phyloP scores from a whole-genome alignment of 2,329 filamentous ascomycete genomes.

The Fusarium sp. region DNA sequence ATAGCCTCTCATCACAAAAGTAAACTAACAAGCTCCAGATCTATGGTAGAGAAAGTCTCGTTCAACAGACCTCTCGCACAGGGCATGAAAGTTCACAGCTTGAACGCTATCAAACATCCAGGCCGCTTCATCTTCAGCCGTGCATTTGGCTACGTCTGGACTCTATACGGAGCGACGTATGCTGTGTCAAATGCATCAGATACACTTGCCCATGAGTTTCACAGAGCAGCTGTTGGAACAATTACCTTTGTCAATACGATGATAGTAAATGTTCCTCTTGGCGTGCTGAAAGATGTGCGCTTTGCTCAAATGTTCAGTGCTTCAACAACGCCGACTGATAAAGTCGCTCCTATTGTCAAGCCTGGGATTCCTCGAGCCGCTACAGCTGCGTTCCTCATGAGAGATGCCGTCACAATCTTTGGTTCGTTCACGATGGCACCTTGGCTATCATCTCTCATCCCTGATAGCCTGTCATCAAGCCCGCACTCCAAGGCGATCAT shows the following conservation, averaged over 20 bases:
- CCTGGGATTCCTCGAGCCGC: slow-evolving; percentile 36
- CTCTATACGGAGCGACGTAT: slow-evolving; percentile 44
- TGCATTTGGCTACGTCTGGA: slow-evolving; percentile 44
- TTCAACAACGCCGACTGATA: not conserved
- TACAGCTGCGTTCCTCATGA: slow-evolving; percentile 40
- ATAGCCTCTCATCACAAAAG: accelerated
- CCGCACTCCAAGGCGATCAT: slow-evolving; percentile 41
- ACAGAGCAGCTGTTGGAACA: slow-evolving; percentile 37
- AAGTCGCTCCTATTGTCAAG: slow-evolving; percentile 5
- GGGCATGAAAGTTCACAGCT: slow-evolving; percentile 24
- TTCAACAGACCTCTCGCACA: slow-evolving; percentile 25
- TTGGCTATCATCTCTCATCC: slow-evolving; percentile 38
- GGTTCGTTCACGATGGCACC: slow-evolving; percentile 46
- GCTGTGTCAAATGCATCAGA: slow-evolving; percentile 43
- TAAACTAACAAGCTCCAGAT: not conserved
- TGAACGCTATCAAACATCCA: slow-evolving; percentile 31
- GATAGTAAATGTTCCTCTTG: slow-evolving; percentile 45
- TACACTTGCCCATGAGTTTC: slow-evolving; percentile 38
- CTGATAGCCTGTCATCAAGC: slow-evolving; percentile 37
- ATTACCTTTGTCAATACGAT: slow-evolving; percentile 43
- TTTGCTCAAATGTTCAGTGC: slow-evolving; percentile 45
- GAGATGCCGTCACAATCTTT: slow-evolving; percentile 47
- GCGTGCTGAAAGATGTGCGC: slow-evolving; percentile 45
- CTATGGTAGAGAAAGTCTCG: slow-evolving; percentile 38
- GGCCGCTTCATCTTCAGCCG: slow-evolving; percentile 37